A percentile compares a stretch with the other conserved stretches of the same genome.
phyloP scores from a whole-genome alignment of 2,329 filamentous ascomycete species.

The Talaromyces amestolkiae region DNA sequence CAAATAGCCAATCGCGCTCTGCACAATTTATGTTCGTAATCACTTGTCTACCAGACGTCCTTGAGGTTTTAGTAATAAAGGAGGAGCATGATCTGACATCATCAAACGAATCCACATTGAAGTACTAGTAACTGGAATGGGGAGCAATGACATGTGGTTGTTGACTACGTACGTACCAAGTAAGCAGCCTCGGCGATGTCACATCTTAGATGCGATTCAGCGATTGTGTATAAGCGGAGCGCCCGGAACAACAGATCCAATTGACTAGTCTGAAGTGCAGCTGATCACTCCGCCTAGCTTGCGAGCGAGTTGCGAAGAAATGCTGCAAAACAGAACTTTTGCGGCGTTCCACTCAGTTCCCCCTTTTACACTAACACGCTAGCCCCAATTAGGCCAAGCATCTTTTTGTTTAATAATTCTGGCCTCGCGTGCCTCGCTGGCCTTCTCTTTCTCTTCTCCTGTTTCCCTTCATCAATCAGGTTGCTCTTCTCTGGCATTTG shows the following conservation, averaged over 20 bases:
- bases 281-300: background rate
- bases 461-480: conserved; percentile 22
- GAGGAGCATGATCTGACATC: background rate
- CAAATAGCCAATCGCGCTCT: background rate
- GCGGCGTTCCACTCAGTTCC: background rate
- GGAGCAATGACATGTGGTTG: background rate
- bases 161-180: background rate
- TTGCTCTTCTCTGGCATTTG: conserved; percentile 14
- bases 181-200: background rate
- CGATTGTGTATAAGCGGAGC: background rate
- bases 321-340: background rate
- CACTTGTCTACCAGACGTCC: background rate
- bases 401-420: conserved; percentile 1
- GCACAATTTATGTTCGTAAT: background rate
- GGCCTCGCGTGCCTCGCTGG: conserved; percentile 39
- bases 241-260: background rate
- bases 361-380: conserved; percentile 14
- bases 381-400: background rate
- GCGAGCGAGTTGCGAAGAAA: conserved; percentile 9
- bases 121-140: no score
- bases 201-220: background rate
- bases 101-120: background rate
- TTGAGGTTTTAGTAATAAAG: background rate
- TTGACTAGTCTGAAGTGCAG: background rate
- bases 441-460: conserved; percentile 22